Percentiles rank a stretch among this genome's conserved stretches.
These are phyloP conservation scores for Glycine tomentella DNA, from an alignment of 306 rosid genomes.

Conservation along the genomic window DNA sequence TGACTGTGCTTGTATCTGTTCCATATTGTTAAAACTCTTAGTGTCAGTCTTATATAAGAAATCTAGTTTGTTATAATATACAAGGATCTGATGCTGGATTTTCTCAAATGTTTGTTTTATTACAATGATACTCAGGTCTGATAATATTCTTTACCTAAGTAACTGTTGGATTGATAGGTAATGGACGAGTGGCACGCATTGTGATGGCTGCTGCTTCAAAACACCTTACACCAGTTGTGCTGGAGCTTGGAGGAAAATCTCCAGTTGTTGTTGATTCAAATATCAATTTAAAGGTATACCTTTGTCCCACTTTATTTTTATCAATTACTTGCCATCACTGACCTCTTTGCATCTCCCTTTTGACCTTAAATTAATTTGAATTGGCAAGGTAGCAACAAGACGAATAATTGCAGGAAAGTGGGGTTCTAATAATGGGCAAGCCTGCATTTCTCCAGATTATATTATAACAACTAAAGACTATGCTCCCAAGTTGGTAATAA, in stretches of 20 bases:
- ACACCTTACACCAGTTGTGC: constrained; percentile 95
- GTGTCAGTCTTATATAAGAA: neutral
- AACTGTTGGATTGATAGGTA: constrained; percentile 59
- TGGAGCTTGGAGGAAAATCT: constrained; percentile 99
- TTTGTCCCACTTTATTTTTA: constrained; percentile 19
- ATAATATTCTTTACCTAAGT: constrained; percentile 17
- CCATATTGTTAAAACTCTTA: neutral
- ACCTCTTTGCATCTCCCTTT: constrained; percentile 36
- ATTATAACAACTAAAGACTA: constrained; percentile 78
- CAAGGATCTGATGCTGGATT: neutral
- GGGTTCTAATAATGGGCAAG: constrained; percentile 95
- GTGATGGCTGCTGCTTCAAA: constrained; percentile 98
- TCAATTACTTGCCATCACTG: neutral
- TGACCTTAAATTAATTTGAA: constrained; percentile 39
- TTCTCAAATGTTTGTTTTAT: neutral
- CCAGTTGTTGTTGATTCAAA: constrained; percentile 85
- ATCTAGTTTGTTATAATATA: neutral
- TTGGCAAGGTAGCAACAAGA: constrained; percentile 72
- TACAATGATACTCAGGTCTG: no score
- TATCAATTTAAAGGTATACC: constrained; percentile 69
- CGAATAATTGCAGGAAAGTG: constrained; percentile 95
- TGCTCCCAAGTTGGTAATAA: constrained; percentile 86
- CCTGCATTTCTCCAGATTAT: constrained; percentile 90
- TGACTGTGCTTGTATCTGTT: neutral
- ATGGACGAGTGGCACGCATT: constrained; percentile 79